These are phyloP conservation scores for Carex sylvatica DNA, from an alignment of 202 grass and related monocot species.

Conservation along the genomic window DNA sequence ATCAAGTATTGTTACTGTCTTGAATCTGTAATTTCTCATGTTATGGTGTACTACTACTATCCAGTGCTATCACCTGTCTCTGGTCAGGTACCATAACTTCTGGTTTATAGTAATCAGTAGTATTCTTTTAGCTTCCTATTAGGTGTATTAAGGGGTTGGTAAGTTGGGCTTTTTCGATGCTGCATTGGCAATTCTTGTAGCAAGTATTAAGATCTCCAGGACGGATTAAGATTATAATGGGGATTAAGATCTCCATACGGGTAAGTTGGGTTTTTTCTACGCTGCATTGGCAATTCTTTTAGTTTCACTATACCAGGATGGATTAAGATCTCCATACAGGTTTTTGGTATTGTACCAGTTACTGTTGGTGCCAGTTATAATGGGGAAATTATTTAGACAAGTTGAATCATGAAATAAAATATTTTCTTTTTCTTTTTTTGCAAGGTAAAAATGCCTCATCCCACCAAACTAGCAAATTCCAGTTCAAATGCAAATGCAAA, in stretches of 20 bases:
- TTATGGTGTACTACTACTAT: background rate
- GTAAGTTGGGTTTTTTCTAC: background rate
- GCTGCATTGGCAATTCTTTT: background rate
- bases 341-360: background rate
- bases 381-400: background rate
- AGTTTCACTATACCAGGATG: background rate
- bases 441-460: slow-evolving; percentile 46
- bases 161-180: background rate
- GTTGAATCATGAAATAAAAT: background rate
- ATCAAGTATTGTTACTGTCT: background rate
- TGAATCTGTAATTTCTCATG: background rate
- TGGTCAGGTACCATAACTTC: background rate
- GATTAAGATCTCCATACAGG: background rate
- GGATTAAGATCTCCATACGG: background rate
- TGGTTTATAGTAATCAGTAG: background rate
- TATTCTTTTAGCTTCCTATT: background rate
- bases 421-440: background rate
- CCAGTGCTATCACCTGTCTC: background rate
- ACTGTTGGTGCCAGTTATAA: background rate
- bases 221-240: background rate
- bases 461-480: slow-evolving; percentile 32
- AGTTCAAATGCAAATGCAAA: slow-evolving; percentile 21
- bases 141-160: background rate
- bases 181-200: background rate
- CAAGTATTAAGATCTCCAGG: background rate